Evolutionary conservation across 352 stramenopile genomes (phyloP).

Genomic region (Phytophthora melonis): DNA sequence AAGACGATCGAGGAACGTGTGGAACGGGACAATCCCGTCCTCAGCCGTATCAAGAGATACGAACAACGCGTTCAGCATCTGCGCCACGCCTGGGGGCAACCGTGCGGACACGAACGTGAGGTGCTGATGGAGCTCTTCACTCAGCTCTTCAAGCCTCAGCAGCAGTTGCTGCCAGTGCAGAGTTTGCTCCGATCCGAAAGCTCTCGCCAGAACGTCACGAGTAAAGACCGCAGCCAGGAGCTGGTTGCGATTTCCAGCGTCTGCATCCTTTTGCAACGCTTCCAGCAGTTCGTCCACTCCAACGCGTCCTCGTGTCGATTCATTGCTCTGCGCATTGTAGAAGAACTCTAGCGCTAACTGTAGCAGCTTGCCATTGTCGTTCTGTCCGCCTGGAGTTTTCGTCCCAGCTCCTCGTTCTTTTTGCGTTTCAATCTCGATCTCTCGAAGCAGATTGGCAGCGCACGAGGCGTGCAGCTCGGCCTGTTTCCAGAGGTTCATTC

Average conservation of each 20-base stretch:
- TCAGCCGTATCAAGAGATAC: slow-evolving; percentile 47
- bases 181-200: slow-evolving; percentile 40
- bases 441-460: slow-evolving; percentile 49
- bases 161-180: slow-evolving; percentile 77
- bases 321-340: slow-evolving; percentile 38
- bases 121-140: slow-evolving; percentile 47
- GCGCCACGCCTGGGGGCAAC: slow-evolving; percentile 30
- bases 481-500: slow-evolving; percentile 79
- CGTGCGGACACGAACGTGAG: slow-evolving; percentile 38
- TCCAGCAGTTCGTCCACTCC: slow-evolving; percentile 12
- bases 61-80: slow-evolving; percentile 47
- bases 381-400: slow-evolving; percentile 8
- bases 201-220: slow-evolving; percentile 19
- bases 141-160: slow-evolving; percentile 50
- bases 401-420: background rate
- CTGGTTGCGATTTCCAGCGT: slow-evolving; percentile 12
- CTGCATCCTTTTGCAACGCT: slow-evolving; percentile 18
- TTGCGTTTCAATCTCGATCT: slow-evolving; percentile 25
- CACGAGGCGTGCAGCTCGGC: slow-evolving; percentile 53
- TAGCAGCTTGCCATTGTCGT: slow-evolving; percentile 27
- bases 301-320: slow-evolving; percentile 32
- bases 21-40: slow-evolving; percentile 56
- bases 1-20: slow-evolving; percentile 46
- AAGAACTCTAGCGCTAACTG: slow-evolving; percentile 35
- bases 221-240: slow-evolving; percentile 25